phyloP scores from a whole-genome alignment of 306 rosid genomes.

The Oxytropis ochrocephala region DNA sequence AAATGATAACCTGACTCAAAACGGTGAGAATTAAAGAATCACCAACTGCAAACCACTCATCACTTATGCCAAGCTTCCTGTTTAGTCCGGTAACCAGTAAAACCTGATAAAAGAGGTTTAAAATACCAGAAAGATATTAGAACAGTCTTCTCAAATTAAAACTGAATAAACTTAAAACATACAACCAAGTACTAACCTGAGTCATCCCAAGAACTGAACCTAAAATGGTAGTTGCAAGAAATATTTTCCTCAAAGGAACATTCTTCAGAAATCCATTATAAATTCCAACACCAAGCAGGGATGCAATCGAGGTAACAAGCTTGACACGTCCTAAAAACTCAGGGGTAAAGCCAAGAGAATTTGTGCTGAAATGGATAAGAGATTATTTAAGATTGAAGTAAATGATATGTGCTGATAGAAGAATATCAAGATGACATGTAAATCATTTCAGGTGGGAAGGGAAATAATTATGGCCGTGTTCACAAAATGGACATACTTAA shows the following conservation, averaged over 20 bases:
- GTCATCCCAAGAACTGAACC: slow-evolving; percentile 97
- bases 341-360: slow-evolving; percentile 80
- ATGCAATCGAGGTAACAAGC: slow-evolving; percentile 91
- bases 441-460: slow-evolving; percentile 4
- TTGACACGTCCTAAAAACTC: slow-evolving; percentile 95
- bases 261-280: slow-evolving; percentile 90
- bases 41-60: slow-evolving; percentile 97
- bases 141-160: slow-evolving; percentile 4
- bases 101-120: slow-evolving; percentile 40
- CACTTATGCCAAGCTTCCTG: slow-evolving; percentile 69
- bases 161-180: neutral
- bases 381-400: slow-evolving; percentile 14
- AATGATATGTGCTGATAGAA: neutral
- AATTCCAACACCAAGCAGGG: slow-evolving; percentile 85
- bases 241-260: slow-evolving; percentile 68
- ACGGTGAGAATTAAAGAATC: slow-evolving; percentile 93
- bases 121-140: neutral
- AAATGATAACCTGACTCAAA: slow-evolving; percentile 69
- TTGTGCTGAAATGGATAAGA: slow-evolving; percentile 61
- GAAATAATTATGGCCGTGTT: slow-evolving; percentile 11
- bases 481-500: slow-evolving; percentile 53
- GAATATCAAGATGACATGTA: neutral
- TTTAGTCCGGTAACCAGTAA: slow-evolving; percentile 87
- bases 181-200: slow-evolving; percentile 47
- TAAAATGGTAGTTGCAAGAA: slow-evolving; percentile 56